Base-by-base conservation (phyloP, 257 asterid species). In the Scutellaria minor region DNA sequence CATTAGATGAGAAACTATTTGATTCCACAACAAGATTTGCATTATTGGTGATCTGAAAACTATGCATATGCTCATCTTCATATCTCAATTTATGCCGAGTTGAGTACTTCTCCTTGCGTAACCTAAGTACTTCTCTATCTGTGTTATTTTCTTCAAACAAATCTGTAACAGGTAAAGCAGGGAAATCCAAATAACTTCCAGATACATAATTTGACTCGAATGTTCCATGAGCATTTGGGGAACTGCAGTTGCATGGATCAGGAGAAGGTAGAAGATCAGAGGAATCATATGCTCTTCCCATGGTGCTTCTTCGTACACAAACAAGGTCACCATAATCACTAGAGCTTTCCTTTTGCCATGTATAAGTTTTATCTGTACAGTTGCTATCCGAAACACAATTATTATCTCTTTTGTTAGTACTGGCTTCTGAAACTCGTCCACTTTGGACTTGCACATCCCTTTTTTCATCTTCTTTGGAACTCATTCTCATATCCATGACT, bases 401-500 rank as follows among this genome's bases (percentile, higher is more conserved):
- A 68, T 75, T 75, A 18, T 78, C 85, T 66, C 69, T 74, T 65
- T 68, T 82, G 80, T 61, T 78, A 54, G 81, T 18, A 82, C 76
- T 81, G 75, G 70, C 82, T 69, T 78, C 84, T 50, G 91, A 88
- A 64, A 70, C 75, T 71, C 47, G 79, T 50, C 81, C 80, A 60
- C 86, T 83, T 72, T 76, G 82, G 58, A 42, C 72, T 68, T 86
- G 94, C 71, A 79, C 77, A 81, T 85, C 92, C 83, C 74, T 76
- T 79, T 59, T 70, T 65, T 77, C 79, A 57, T 86, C 93, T 63
- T 92, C 95, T 78, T 82, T 92, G 80, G 95, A 85, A 83, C 91
- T 89, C 70, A 86, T 86, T 83, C 99, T 85, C 96, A 91, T 81
- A 81, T 94, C 99, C 99, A 94, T 87, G 80, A 94, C 95, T 79